Base-by-base conservation (phyloP, 2,329 filamentous ascomycete species). In the Scedosporium apiospermum region DNA sequence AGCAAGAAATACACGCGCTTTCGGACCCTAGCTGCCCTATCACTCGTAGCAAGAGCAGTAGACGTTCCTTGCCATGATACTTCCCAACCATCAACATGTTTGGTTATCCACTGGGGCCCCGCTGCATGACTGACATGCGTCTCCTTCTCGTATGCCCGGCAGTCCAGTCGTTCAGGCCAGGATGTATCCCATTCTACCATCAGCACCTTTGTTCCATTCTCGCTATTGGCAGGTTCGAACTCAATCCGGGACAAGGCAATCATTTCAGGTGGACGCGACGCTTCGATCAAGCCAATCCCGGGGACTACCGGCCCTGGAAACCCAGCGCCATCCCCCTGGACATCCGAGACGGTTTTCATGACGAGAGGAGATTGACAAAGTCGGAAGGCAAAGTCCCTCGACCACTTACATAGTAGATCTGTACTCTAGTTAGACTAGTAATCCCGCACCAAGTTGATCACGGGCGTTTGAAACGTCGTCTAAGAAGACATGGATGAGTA, bases 181-280 rank as follows among this genome's bases (percentile, higher is more conserved):
- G 38, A 26, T 14, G 60, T 26, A 55, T 61, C 60, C 92, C 92
- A 96, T 73, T 96, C 91, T 46, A 96, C 88, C 91, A 96, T 95
- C 68, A 96, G 78, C 66, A 96, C 88, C 78, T 96, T 96, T 65
- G 91, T 96, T 49, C 91, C 91, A 66, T 93, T 88, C 69, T 91
- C 90, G 59, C 86, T 88, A 72, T 83, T 84, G 42, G 87, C 88
- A 0, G 84, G 80, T 74, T 93, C 89, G 71, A 96, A 96, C 73
- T 96, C 92, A 75, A 96, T 96, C 64, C 92, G 87, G 57, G 91
- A 88, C 57, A 91, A 79, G n/a, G 88, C 88, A 63, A 82, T 83
- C 57, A 75, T 65, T 18, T 71, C 68, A 12, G 78, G 78, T 3
- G 79, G 75, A 64, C 77, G 76, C 69, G 81, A 74, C 69, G 67